Evolutionary conservation across 2,329 filamentous ascomycete species (phyloP).

Genomic region (Fusarium keratoplasticum): DNA sequence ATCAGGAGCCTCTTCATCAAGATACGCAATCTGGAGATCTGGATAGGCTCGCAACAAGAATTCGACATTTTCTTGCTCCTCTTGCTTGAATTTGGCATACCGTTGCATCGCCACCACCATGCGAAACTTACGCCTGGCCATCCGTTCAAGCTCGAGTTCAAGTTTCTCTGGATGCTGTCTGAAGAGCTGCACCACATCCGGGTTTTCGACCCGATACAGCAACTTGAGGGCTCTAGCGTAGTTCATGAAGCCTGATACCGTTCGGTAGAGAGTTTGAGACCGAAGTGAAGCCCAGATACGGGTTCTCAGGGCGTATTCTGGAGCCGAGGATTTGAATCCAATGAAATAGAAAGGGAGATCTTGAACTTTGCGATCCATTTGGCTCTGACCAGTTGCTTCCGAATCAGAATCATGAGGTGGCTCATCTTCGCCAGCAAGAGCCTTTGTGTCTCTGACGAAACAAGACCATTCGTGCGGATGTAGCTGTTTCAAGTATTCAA

Average conservation of each 20-base stretch:
- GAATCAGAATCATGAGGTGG: neutral
- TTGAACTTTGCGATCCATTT: neutral
- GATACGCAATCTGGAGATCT: constrained; percentile 1
- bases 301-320: neutral
- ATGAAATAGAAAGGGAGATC: neutral
- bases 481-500: neutral
- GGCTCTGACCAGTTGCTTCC: neutral
- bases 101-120: neutral
- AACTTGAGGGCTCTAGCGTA: neutral
- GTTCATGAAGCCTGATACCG: neutral
- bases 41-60: neutral
- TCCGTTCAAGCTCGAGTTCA: neutral
- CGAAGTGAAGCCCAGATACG: neutral
- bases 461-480: neutral
- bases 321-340: neutral
- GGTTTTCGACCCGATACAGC: neutral
- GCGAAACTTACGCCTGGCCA: neutral
- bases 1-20: neutral
- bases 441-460: neutral
- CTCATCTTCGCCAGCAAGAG: neutral
- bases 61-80: neutral
- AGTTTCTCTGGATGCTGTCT: neutral
- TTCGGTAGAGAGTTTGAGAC: neutral
- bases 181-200: neutral
- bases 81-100: neutral